Evolutionary conservation across 2,329 filamentous ascomycete species (phyloP).

Genomic region (Diplocarpon rosae): DNA sequence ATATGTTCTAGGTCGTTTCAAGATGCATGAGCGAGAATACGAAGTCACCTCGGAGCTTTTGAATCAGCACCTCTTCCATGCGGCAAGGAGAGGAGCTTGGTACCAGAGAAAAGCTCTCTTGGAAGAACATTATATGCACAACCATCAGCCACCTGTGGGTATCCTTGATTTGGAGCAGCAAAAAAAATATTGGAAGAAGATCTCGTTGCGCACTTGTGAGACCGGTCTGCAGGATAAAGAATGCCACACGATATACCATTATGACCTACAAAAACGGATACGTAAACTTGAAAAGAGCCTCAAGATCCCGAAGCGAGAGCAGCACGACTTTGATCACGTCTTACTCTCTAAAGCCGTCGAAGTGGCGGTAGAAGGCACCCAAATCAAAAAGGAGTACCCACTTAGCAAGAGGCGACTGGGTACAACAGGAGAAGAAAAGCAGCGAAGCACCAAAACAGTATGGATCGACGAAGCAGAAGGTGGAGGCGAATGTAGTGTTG

Average conservation of each 20-base stretch:
- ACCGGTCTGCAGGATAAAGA: constrained; percentile 74
- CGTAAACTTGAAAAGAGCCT: constrained; percentile 78
- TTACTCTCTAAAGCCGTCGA: constrained; percentile 65
- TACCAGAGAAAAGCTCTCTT: constrained; percentile 90
- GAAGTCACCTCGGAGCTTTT: constrained; percentile 64
- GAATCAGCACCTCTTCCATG: constrained; percentile 71
- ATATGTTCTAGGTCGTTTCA: constrained; percentile 68
- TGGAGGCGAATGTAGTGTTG: constrained; percentile 70
- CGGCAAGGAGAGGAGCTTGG: constrained; percentile 77
- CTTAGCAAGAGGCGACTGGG: constrained; percentile 16
- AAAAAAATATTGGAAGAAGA: constrained; percentile 73
- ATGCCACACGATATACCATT: constrained; percentile 87
- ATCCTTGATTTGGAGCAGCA: constrained; percentile 40
- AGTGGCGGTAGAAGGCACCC: constrained; percentile 64
- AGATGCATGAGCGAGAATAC: constrained; percentile 70
- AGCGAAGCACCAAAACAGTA: constrained; percentile 58
- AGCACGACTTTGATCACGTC: constrained; percentile 89
- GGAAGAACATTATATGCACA: constrained; percentile 90
- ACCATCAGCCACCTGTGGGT: constrained; percentile 29
- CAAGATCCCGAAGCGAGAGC: constrained; percentile 70
- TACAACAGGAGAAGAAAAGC: constrained; percentile 16
- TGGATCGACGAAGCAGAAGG: constrained; percentile 73
- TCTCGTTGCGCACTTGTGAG: constrained; percentile 73
- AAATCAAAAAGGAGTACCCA: constrained; percentile 52
- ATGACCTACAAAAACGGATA: constrained; percentile 90